phyloP scores from a whole-genome alignment of 768 basidiomycete genomes.

The Crassisporium funariophilum region DNA sequence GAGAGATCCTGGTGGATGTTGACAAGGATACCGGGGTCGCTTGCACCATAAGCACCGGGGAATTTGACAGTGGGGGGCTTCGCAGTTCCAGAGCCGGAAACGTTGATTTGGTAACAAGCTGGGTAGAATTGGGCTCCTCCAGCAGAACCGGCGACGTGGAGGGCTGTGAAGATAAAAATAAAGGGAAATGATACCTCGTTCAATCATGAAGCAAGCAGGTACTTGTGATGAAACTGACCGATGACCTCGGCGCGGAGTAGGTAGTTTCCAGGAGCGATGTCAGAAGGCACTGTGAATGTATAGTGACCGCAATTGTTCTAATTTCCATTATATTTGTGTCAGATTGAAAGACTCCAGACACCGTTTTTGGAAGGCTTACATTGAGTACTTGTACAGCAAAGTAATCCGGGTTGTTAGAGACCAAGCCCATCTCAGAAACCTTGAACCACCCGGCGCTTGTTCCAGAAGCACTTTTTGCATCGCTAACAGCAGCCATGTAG shows the following conservation, averaged over 20 bases:
- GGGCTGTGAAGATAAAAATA: conserved; percentile 37
- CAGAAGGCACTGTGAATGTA: conserved; percentile 52
- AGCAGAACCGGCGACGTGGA: conserved; percentile 54
- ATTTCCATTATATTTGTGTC: conserved; percentile 35
- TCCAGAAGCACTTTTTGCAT: conserved; percentile 48
- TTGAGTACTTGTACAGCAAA: conserved; percentile 39
- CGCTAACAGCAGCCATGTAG: conserved; percentile 50
- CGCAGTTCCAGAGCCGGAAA: conserved; percentile 55
- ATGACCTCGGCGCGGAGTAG: conserved; percentile 78
- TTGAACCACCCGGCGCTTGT: conserved; percentile 51
- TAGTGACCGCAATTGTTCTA: conserved; percentile 57
- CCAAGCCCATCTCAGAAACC: conserved; percentile 49
- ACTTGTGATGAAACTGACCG: conserved; percentile 39
- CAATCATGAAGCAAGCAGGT: not conserved
- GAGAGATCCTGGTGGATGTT: conserved; percentile 48
- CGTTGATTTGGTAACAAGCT: conserved; percentile 58
- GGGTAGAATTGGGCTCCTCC: conserved; percentile 84
- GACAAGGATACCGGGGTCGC: conserved; percentile 62
- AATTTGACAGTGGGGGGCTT: conserved; percentile 52
- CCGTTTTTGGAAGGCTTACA: too few relatives aligned
- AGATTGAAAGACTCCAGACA: not conserved
- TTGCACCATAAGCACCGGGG: conserved; percentile 73
- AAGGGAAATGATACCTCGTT: conserved; percentile 34
- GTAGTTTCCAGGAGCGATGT: conserved; percentile 66
- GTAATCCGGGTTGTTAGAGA: conserved; percentile 49